Evolutionary conservation across 1,139 yeast genomes (phyloP).

Genomic region (Pichia sp.): DNA sequence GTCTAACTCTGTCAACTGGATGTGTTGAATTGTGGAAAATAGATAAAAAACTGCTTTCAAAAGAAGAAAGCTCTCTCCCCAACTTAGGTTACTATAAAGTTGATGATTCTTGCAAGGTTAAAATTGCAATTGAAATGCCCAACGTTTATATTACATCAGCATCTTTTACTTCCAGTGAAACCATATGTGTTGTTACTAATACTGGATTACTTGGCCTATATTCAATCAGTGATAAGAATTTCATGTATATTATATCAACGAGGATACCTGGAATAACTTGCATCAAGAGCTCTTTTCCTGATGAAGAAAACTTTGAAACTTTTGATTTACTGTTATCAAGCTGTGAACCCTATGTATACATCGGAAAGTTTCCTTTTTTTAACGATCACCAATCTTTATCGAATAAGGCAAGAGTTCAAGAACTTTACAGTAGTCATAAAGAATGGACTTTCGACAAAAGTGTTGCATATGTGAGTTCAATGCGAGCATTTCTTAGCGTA

Average conservation of each 20-base stretch:
- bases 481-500: slow-evolving; percentile 6
- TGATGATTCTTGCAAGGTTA: slow-evolving; percentile 1
- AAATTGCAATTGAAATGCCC: slow-evolving; percentile 2
- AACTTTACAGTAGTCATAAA: not conserved
- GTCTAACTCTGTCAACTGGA: slow-evolving; percentile 12
- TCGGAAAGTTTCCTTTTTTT: slow-evolving; percentile 17
- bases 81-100: not conserved
- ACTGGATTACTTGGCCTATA: slow-evolving; percentile 67
- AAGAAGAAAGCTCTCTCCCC: not conserved
- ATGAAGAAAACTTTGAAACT: slow-evolving; percentile 1
- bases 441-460: slow-evolving; percentile 7
- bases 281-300: slow-evolving; percentile 11
- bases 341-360: slow-evolving; percentile 16
- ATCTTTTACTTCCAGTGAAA: slow-evolving; percentile 33
- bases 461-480: not conserved
- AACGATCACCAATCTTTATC: slow-evolving; percentile 4
- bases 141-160: slow-evolving; percentile 9
- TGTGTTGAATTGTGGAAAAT: slow-evolving; percentile 46
- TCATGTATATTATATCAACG: slow-evolving; percentile 21
- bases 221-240: slow-evolving; percentile 21
- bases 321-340: slow-evolving; percentile 18
- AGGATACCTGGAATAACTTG: slow-evolving; percentile 19
- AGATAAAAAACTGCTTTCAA: slow-evolving; percentile 14
- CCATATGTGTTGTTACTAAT: slow-evolving; percentile 53
- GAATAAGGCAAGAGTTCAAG: slow-evolving; percentile 4